Percentiles rank a stretch among this genome's conserved stretches.
Evolutionary conservation across 2,329 filamentous ascomycete genomes (phyloP).

Genomic region (Aureobasidium sp.): DNA sequence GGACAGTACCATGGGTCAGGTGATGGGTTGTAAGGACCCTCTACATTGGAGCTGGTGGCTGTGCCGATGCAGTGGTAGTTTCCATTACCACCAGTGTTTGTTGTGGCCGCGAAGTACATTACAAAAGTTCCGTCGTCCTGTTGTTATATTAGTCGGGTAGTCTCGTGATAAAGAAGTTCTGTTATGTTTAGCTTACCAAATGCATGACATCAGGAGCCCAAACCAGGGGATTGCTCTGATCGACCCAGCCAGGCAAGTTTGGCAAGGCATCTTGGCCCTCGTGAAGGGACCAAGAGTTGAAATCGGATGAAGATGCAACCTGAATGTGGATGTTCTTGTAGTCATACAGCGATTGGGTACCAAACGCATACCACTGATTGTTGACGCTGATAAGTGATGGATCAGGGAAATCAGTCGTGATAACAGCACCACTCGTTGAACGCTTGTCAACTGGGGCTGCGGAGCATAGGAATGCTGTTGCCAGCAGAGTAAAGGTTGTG

Average conservation of each 20-base stretch:
- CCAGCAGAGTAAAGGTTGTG: constrained; percentile 4
- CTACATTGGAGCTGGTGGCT: constrained; percentile 17
- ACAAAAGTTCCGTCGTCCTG: constrained; percentile 21
- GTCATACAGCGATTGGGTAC: constrained; percentile 20
- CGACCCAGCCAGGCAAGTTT: constrained; percentile 23
- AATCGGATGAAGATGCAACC: constrained; percentile 27
- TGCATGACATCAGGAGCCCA: constrained; percentile 29
- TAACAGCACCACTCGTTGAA: constrained; percentile 8
- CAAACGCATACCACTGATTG: constrained; percentile 32
- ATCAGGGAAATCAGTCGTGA: constrained; percentile 20
- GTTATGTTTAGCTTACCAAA: constrained; percentile 11
- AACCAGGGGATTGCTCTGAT: constrained; percentile 18
- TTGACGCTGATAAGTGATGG: constrained; percentile 25
- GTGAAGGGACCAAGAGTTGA: constrained; percentile 22
- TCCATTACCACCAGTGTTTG: constrained; percentile 15
- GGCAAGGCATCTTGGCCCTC: constrained; percentile 25
- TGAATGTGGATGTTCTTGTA: constrained; percentile 24
- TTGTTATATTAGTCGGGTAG: background rate
- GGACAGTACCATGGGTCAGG: constrained; percentile 20
- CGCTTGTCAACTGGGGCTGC: constrained; percentile 6
- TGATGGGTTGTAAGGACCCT: constrained; percentile 20
- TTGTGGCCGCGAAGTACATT: constrained; percentile 23
- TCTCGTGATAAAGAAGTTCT: background rate
- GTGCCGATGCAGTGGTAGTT: constrained; percentile 23
- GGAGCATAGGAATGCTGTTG: constrained; percentile 4